Evolutionary conservation across 2,329 filamentous ascomycete species (phyloP), one percentile per base, ranked within the genome.

Genomic region (Aspergillus pseudoglaucus): DNA sequence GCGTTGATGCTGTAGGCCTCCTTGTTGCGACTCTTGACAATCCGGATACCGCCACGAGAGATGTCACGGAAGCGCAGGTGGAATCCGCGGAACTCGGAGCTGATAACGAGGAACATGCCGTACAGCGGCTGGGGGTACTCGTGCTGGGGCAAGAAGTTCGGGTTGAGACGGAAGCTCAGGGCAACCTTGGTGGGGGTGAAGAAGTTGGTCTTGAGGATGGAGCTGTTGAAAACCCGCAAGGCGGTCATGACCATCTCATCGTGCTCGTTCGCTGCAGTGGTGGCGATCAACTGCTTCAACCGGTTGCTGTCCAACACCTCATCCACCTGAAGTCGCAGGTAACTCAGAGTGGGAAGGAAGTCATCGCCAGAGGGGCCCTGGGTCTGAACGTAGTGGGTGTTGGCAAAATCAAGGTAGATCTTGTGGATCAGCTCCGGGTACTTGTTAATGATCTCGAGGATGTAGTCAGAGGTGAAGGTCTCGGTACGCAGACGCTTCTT

Each of bases 151-250:
- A 98, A 76, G 80, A 98, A 98, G 52, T 70, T 64, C 2, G 70
- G 65, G 64, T 96, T 86, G 52, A 98, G 75, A 47, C 93, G 87
- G 82, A 98, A 98, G 75, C 90, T 95, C 58, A 98, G 80, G 8
- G 93, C 93, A 35, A 98, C 91, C 79, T 98, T 98, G 55, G 93
- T 98, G 0, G 93, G 93, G 0, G 93, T 98, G 77, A 94, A 96
- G 70, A 86, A 87, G 76, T 98, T 98, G 59, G 93, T 98, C 81
- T 97, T 98, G 57, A 97, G 78, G 41, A 97, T 84, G 42, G 87
- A 83, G 49, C 82, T 84, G 76, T 98, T 98, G 82, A 98, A 98
- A 53, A 93, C 84, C 47, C 89, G 84, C 81, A 98, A 97, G 14
- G 90, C 89, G 38, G 84, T 89, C 89, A 98, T 94, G 58, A 98